Evolutionary conservation across 2,329 filamentous ascomycete species (phyloP).

Genomic region (Aspergillus japonicus): DNA sequence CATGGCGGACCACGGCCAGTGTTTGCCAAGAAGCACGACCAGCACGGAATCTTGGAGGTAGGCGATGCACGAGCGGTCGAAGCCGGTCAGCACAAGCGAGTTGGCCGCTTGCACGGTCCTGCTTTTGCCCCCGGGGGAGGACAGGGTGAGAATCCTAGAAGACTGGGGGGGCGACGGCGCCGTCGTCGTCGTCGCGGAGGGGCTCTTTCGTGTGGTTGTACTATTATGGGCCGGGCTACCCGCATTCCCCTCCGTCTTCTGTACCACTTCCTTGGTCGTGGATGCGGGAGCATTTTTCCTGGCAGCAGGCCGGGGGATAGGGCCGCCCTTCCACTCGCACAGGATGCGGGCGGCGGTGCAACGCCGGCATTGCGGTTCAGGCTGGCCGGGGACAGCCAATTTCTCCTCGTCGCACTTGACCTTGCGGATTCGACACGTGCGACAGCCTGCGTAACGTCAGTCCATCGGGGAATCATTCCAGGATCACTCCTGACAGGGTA

Average conservation of each 20-base stretch:
- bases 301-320: conserved; percentile 20
- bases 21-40: conserved; percentile 28
- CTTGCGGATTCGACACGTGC: conserved; percentile 32
- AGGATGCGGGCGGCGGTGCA: conserved; percentile 23
- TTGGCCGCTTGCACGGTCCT: conserved; percentile 22
- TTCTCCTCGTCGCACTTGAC: conserved; percentile 34
- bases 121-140: conserved; percentile 10
- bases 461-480: not conserved
- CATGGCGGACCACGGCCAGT: conserved; percentile 30
- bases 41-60: conserved; percentile 27
- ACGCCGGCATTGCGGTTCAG: conserved; percentile 27
- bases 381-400: conserved; percentile 13
- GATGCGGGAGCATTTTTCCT: not conserved
- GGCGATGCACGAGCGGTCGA: conserved; percentile 25
- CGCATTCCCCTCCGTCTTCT: not conserved
- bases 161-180: not conserved
- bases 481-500: too few species aligned
- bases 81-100: conserved; percentile 21
- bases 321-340: conserved; percentile 29
- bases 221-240: not conserved
- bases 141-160: conserved; percentile 2
- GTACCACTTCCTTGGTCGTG: not conserved
- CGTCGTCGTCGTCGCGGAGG: not conserved
- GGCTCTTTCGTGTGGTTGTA: not conserved
- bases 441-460: conserved; percentile 22